Conservation (phyloP, 768 basidiomycete genomes). For the Nidularia pulvinata region DNA sequence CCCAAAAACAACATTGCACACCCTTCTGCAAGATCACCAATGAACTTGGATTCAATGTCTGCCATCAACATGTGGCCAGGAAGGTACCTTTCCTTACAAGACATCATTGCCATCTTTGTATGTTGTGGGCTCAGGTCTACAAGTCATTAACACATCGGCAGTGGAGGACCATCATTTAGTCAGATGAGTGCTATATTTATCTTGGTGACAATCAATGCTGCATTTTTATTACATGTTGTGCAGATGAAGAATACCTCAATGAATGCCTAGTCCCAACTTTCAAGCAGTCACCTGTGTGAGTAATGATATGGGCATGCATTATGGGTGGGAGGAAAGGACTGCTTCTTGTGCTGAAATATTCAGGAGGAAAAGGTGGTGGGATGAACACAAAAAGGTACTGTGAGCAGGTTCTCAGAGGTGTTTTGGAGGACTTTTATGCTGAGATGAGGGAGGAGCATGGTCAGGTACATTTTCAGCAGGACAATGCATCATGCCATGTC, state of each 20-base stretch:
- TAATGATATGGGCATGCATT: slow-evolving; percentile 26
- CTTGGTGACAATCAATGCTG: slow-evolving; percentile 8
- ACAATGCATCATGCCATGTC: slow-evolving; percentile 8
- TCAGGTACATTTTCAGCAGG: slow-evolving; percentile 5
- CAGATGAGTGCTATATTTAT: slow-evolving; percentile 18
- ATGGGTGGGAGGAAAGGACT: slow-evolving; percentile 17
- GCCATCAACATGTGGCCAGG: slow-evolving; percentile 15
- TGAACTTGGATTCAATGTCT: slow-evolving; percentile 5
- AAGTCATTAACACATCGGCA: neutral
- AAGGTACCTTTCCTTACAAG: slow-evolving; percentile 19
- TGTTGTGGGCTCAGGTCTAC: slow-evolving; percentile 11
- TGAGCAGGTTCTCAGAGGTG: slow-evolving; percentile 19
- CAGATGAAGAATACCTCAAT: slow-evolving; percentile 7
- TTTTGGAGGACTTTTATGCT: slow-evolving; percentile 6
- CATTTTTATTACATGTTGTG: slow-evolving; percentile 9
- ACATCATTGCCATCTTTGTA: slow-evolving; percentile 2
- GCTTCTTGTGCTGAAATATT: slow-evolving; percentile 21
- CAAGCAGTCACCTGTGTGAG: slow-evolving; percentile 18
- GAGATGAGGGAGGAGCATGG: slow-evolving; percentile 1
- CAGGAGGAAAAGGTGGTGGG: slow-evolving; percentile 19
- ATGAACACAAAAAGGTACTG: slow-evolving; percentile 16
- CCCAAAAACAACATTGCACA: slow-evolving; percentile 9
- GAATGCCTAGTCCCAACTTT: slow-evolving; percentile 18
- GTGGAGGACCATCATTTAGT: slow-evolving; percentile 14
- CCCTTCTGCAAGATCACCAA: slow-evolving; percentile 18